Conservation (phyloP, 306 rosid genomes). For the Casuarina glauca region DNA sequence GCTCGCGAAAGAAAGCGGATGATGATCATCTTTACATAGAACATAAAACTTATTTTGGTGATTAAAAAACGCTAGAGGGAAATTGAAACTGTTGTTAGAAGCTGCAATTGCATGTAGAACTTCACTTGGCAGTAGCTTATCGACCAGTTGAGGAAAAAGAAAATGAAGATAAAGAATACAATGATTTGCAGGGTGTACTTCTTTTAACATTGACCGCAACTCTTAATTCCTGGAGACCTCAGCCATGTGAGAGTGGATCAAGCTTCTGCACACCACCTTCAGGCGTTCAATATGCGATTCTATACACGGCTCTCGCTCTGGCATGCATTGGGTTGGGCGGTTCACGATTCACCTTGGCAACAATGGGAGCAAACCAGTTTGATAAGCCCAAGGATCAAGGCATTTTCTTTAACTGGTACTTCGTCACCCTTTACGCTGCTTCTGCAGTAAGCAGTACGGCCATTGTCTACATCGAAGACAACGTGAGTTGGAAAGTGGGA, state of each 20-base stretch:
- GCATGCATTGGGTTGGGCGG: conserved; percentile 21
- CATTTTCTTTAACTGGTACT: conserved; percentile 33
- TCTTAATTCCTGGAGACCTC: conserved; percentile 22
- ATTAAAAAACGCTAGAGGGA: no score
- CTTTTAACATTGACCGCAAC: conserved; percentile 20
- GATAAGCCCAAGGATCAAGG: conserved; percentile 12
- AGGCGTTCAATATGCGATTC: conserved; percentile 1
- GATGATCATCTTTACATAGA: no score
- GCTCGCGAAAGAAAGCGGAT: no score
- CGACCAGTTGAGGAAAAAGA: no score
- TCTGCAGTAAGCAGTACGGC: not conserved
- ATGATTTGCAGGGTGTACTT: conserved; percentile 11
- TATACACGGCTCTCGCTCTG: conserved; percentile 7
- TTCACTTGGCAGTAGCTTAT: no score
- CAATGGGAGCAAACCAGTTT: conserved; percentile 30
- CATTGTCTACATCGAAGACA: conserved; percentile 30
- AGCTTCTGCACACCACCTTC: conserved; percentile 14
- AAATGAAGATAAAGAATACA: no score
- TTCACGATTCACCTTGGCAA: conserved; percentile 21
- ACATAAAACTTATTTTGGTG: no score
- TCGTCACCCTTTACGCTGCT: not conserved
- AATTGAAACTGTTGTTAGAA: no score
- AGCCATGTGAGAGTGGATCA: conserved; percentile 11
- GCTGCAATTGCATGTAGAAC: no score
- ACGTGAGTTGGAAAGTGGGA: conserved; percentile 15